Evolutionary conservation across 768 basidiomycete species (phyloP).

Genomic region (Rhodotorula babjevae): DNA sequence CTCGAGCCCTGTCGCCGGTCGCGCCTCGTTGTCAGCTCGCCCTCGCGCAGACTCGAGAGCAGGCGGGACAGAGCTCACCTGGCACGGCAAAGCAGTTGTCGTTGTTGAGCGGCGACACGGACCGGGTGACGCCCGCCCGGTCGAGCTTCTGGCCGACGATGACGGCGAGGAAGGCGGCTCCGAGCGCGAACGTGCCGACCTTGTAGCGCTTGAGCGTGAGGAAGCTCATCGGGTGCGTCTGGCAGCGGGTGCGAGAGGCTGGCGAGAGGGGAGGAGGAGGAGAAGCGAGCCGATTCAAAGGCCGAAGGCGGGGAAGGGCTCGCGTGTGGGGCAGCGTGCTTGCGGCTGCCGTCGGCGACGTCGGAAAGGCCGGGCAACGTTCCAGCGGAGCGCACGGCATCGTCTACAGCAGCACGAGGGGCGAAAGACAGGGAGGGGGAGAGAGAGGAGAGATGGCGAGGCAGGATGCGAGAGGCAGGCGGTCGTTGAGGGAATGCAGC

Average conservation of each 20-base stretch:
- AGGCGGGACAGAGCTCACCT: not conserved
- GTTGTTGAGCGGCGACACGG: slow-evolving; percentile 15
- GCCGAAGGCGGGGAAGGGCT: too few species aligned
- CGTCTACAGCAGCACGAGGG: too few species aligned
- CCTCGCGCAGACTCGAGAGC: too few species aligned
- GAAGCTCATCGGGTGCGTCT: not conserved
- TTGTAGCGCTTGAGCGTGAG: not conserved
- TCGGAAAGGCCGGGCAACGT: too few species aligned
- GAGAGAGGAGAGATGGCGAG: too few species aligned
- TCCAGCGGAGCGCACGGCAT: too few species aligned
- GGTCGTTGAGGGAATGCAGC: too few species aligned
- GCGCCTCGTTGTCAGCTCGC: not conserved
- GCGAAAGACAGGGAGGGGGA: too few species aligned
- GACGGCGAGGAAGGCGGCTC: not conserved
- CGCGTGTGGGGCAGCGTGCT: too few species aligned
- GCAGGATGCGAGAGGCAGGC: too few species aligned
- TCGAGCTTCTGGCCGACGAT: slow-evolving; percentile 2
- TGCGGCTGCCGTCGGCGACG: not conserved
- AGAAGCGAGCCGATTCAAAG: not conserved
- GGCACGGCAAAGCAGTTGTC: slow-evolving; percentile 10
- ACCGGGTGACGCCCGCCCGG: not conserved
- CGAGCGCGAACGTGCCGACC: not conserved
- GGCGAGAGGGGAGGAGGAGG: not conserved
- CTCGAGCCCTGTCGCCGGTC: slow-evolving; percentile 7
- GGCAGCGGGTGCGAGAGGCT: too few species aligned